These are phyloP conservation scores for Capsella bursapastoris DNA, from an alignment of 345 rosid species.

Conservation along the genomic window DNA sequence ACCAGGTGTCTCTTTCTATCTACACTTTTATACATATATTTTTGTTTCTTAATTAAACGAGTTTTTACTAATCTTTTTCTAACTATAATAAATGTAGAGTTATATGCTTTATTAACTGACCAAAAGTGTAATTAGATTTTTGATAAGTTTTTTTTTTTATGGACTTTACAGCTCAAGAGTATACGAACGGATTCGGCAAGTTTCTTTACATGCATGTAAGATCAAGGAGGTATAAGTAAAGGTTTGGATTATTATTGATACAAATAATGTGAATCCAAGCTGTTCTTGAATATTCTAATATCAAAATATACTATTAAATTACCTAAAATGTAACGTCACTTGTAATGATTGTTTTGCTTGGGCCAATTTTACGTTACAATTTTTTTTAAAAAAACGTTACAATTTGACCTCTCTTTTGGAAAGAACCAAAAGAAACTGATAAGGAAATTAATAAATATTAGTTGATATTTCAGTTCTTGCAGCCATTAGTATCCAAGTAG, in stretches of 20 bases:
- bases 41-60: neutral
- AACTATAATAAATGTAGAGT: too few species aligned
- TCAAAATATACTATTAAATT: conserved; percentile 5
- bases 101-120: neutral
- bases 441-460: neutral
- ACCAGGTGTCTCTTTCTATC: conserved; percentile 17
- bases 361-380: conserved; percentile 28
- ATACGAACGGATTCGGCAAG: conserved; percentile 15
- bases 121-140: neutral
- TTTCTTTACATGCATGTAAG: conserved; percentile 5
- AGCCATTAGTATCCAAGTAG: neutral
- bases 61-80: too few species aligned
- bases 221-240: conserved; percentile 5
- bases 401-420: conserved; percentile 17
- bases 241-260: conserved; percentile 17
- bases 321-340: conserved; percentile 23
- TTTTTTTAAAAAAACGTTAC: conserved; percentile 12
- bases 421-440: neutral
- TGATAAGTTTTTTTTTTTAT: neutral
- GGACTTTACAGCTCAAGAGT: conserved; percentile 22
- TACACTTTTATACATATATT: conserved; percentile 4
- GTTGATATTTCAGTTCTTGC: conserved; percentile 9
- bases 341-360: conserved; percentile 26
- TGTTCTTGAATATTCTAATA: conserved; percentile 35
- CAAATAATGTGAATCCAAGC: conserved; percentile 29